Evolutionary conservation across 2,329 filamentous ascomycete species (phyloP), one percentile per base, ranked within the genome.

Genomic region (Aspergillus sergii): DNA sequence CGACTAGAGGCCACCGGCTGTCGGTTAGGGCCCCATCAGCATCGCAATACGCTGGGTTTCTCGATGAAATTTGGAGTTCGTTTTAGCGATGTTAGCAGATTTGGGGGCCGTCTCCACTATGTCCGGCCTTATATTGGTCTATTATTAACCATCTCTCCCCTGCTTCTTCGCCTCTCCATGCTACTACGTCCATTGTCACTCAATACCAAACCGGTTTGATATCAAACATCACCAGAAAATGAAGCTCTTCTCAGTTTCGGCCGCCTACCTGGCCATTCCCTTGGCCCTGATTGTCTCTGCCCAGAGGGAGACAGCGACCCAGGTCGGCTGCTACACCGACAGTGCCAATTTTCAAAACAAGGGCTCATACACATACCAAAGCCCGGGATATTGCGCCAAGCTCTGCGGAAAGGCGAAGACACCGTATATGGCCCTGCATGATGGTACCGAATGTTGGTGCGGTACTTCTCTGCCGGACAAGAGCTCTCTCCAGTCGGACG

Each of bases 361-460:
- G 9, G 53, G 58, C 30, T 12, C 26, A 14, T 61, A 36, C 14
- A 2, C 28, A 3, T 64, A 51, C 58, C 58, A 61, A n/a, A 58
- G 45, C 10, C 39, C 23, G 9, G 62, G 54, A n/a, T 57, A 54
- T 34, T 64, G 62, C 54, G 28, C 11, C 11, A 21, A 28, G 39
- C 7, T 28, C 6, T 64, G 62, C 30, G n/a, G 19, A 1, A 46
- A 45, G 21, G n/a, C 14, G 36, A n/a, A 21, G 4, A 30, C 26
- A n/a, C 16, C 8, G 9, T 23, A 58, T 21, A 50, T 64, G 46
- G 62, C 12, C 11, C 30, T 60, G 32, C 51, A 36, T 12, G 57
- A 55, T 9, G 45, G 36, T 26, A 41, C n/a, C 9, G 32, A 60
- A 41, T 64, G 62, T 21, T 61, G 46, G 45, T 64, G 62, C 26